phyloP scores from a whole-genome alignment of 495 filamentous ascomycete genomes.

The Sporormia fimetaria region DNA sequence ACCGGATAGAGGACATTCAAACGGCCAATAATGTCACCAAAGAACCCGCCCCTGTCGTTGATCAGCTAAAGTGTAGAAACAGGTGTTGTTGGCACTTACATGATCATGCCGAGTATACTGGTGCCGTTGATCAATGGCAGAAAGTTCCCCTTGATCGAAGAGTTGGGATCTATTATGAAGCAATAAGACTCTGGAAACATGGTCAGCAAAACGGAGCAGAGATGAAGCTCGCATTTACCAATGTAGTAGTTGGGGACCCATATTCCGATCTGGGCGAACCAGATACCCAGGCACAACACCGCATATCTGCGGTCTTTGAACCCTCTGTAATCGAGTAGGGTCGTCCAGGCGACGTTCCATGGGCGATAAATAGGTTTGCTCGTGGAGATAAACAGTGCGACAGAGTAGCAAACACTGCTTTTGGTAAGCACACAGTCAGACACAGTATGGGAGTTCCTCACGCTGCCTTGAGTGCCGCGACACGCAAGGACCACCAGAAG shows the following conservation, averaged over 20 bases:
- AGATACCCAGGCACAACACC: neutral
- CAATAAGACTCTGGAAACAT: neutral
- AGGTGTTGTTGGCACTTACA: neutral
- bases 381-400: constrained; percentile 1
- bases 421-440: neutral
- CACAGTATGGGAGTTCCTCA: neutral
- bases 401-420: constrained; percentile 1
- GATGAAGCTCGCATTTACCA: neutral
- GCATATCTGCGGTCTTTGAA: constrained; percentile 2
- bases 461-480: neutral
- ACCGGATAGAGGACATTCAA: constrained; percentile 3
- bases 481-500: constrained; percentile 2
- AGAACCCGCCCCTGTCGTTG: neutral
- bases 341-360: neutral
- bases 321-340: constrained; percentile 2
- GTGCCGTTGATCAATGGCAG: neutral
- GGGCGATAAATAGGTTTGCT: neutral
- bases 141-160: neutral
- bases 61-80: neutral
- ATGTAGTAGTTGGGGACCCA: constrained; percentile 5
- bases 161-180: neutral
- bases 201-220: neutral
- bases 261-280: neutral
- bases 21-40: constrained; percentile 3
- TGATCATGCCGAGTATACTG: constrained; percentile 1